Conservation (phyloP, 352 stramenopile species). For the Albugo candida region DNA sequence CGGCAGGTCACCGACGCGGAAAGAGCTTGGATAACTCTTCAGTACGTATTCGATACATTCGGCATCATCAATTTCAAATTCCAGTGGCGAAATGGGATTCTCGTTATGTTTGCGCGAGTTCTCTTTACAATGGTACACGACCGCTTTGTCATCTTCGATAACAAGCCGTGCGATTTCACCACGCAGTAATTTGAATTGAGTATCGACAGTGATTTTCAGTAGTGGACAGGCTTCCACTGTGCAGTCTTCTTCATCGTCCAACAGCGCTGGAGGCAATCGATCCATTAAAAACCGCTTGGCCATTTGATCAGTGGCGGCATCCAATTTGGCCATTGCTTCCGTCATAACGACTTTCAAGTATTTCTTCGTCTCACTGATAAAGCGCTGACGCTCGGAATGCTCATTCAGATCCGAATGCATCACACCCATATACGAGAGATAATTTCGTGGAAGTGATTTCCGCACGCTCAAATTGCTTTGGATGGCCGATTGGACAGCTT, state of each 20-base stretch:
- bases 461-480: conserved; percentile 35
- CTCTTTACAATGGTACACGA: conserved; percentile 63
- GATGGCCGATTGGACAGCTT: conserved; percentile 37
- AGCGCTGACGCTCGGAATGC: conserved; percentile 22
- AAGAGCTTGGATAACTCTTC: conserved; percentile 51
- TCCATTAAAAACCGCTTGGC: conserved; percentile 63
- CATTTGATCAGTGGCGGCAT: conserved; percentile 65
- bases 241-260: conserved; percentile 64
- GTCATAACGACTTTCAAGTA: conserved; percentile 36
- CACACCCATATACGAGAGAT: conserved; percentile 77
- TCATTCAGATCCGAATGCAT: conserved; percentile 51
- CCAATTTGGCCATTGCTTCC: conserved; percentile 49
- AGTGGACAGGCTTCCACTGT: conserved; percentile 50
- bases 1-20: conserved; percentile 53
- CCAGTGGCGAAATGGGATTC: conserved; percentile 37
- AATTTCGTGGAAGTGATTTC: conserved; percentile 65
- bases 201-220: conserved; percentile 68
- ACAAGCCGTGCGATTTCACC: conserved; percentile 48
- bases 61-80: conserved; percentile 64
- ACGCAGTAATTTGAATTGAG: conserved; percentile 46
- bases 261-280: conserved; percentile 42
- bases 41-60: conserved; percentile 67
- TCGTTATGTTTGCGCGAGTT: conserved; percentile 64
- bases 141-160: conserved; percentile 52
- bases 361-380: conserved; percentile 29